Base-by-base conservation (phyloP, 108 stramenopile genomes). In the Nitzschia sp. region DNA sequence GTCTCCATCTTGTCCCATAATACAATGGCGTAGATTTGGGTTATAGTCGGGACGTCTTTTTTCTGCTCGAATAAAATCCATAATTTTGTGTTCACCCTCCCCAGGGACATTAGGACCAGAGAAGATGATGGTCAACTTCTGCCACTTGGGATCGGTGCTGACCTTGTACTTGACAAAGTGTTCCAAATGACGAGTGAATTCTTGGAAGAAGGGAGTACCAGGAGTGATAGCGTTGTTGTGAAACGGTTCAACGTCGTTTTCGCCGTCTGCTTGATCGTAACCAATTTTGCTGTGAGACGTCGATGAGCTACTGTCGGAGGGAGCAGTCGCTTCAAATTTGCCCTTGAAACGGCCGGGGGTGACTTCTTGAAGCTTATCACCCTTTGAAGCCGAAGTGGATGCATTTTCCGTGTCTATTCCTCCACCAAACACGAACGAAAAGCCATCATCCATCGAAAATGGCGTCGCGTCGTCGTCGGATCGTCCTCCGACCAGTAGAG, bases 1-100 rank as follows among this genome's bases (percentile, higher is more conserved):
- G 77, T 99, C 99, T n/a, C 97, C 99, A 83, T 99, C 99, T 63
- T 99, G 94, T 45, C 99, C 99, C 80, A 96, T 96, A 61, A 99
- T 90, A 78, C 97, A 98, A 82, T 99, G 99, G 1, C 95, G 77
- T 17, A 91, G 79, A 78, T 97, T 97, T 19, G 97, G 93, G 73
- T 96, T 69, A 69, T 94, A 94, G 60, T 80, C 85, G 15, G 82
- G 80, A 41, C 79, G 71, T 47, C 64, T 59, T 53, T 85, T 79
- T 68, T 91, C 79, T 55, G 82, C 77, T 3, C 97, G 85, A 36
- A 97, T 94, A 67, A 96, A 98, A 32, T 98, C 88, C 99, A 99
- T 98, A 53, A 99, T 97, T 78, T 99, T 99, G 84, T 99, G 99
- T 82, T 98, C 98, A 28, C 99, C 99, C 71, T 98, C 98, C 1